These are phyloP conservation scores for Ramichloridium luteum DNA, from an alignment of 2,329 filamentous ascomycete species.

Conservation along the genomic window DNA sequence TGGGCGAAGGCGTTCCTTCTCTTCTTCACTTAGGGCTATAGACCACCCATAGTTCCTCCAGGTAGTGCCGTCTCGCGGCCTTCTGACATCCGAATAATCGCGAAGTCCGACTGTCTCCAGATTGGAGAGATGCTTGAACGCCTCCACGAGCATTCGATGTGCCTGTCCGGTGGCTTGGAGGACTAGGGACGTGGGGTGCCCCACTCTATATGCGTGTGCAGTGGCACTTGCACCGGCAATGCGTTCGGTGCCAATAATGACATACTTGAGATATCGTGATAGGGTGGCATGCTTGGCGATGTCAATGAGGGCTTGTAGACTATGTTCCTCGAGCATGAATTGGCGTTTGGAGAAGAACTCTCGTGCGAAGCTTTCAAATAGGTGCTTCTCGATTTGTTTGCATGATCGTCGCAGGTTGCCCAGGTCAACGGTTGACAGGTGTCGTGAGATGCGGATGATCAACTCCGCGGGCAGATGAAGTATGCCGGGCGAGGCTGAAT, in stretches of 20 bases:
- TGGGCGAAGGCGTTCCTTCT: no score
- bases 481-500: no score
- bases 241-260: conserved; percentile 38
- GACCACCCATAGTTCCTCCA: conserved; percentile 47
- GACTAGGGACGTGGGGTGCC: conserved; percentile 7
- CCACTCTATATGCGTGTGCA: conserved; percentile 6
- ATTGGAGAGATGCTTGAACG: conserved; percentile 43
- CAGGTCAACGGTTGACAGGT: conserved; percentile 45
- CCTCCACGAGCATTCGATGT: conserved; percentile 43
- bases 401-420: conserved; percentile 44
- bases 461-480: conserved; percentile 44
- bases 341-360: conserved; percentile 56
- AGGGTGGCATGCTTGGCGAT: conserved; percentile 30
- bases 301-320: conserved; percentile 40
- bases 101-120: conserved; percentile 47
- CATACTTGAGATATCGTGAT: conserved; percentile 31
- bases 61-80: conserved; percentile 36
- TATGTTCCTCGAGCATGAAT: conserved; percentile 50
- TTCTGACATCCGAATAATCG: conserved; percentile 42
- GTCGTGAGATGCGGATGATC: conserved; percentile 41
- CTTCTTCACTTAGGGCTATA: background rate
- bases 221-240: conserved; percentile 16
- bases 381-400: conserved; percentile 40
- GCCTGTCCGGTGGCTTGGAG: conserved; percentile 35
- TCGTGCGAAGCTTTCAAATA: conserved; percentile 44